These are phyloP conservation scores for Skeletonema menzelii DNA, from an alignment of 108 stramenopile genomes.

Conservation along the genomic window DNA sequence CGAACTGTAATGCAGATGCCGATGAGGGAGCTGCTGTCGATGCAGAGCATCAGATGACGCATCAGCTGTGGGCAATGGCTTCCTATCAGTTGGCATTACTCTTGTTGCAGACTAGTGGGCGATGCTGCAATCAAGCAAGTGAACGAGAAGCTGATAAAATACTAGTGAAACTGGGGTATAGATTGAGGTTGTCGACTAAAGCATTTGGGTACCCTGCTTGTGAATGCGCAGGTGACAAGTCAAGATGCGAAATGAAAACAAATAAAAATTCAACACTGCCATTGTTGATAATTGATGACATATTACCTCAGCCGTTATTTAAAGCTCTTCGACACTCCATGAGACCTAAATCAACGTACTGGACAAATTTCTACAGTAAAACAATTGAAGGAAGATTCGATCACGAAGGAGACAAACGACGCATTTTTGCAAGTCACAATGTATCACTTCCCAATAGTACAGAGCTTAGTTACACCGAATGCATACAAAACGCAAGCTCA, in stretches of 20 bases:
- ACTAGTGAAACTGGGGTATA: conserved; percentile 29
- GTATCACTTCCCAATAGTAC: conserved; percentile 8
- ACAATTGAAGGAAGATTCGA: background rate
- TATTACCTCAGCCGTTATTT: conserved; percentile 27
- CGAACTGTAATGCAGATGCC: conserved; percentile 31
- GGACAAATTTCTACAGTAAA: conserved; percentile 36
- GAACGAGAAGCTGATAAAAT: conserved; percentile 30
- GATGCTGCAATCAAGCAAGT: background rate
- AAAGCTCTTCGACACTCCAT: conserved; percentile 30
- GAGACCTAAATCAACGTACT: conserved; percentile 30
- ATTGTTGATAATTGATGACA: conserved; percentile 22
- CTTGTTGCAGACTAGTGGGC: conserved; percentile 33
- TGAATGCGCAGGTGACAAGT: background rate
- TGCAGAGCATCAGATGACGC: background rate
- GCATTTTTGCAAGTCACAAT: conserved; percentile 46
- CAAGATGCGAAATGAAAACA: background rate
- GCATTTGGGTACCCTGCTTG: conserved; percentile 44
- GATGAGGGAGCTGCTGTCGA: background rate
- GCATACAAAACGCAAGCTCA: conserved; percentile 1
- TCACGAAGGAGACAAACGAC: background rate
- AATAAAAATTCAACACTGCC: background rate
- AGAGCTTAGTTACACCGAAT: conserved; percentile 1
- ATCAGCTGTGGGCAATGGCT: conserved; percentile 17
- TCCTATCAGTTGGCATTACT: conserved; percentile 32
- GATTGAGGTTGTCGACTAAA: conserved; percentile 19